Percentiles rank a stretch among this genome's conserved stretches.
Evolutionary conservation across 192 early-diverging fungal genomes (phyloP).

Genomic region (Backusella tuberculispora): DNA sequence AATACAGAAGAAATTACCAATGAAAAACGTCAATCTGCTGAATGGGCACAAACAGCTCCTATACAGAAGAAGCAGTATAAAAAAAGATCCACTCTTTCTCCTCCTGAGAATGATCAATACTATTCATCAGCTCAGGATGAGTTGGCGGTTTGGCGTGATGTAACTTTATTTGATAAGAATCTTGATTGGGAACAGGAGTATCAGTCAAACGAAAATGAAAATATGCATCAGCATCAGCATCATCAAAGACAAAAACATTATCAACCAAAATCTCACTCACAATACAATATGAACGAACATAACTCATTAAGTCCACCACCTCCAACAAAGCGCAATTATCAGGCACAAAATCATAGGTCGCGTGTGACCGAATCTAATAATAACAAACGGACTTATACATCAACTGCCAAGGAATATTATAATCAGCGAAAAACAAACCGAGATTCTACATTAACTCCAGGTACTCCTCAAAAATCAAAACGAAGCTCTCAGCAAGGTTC

Average conservation of each 20-base stretch:
- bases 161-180: neutral
- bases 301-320: neutral
- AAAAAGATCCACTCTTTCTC: neutral
- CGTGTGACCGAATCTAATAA: conserved; percentile 14
- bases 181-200: neutral
- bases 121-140: conserved; percentile 1
- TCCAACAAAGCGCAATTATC: neutral
- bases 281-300: neutral
- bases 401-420: conserved; percentile 11
- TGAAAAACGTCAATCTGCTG: neutral
- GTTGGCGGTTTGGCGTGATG: conserved; percentile 15
- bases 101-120: neutral
- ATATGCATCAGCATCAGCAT: neutral
- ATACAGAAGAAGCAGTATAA: neutral
- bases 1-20: neutral
- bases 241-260: neutral
- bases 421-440: neutral
- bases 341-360: neutral
- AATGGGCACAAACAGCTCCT: neutral
- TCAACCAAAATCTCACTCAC: neutral
- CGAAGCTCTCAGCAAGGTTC: neutral
- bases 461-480: conserved; percentile 1
- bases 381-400: neutral
- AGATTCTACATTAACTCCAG: conserved; percentile 8
- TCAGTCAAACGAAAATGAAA: neutral